phyloP scores from a whole-genome alignment of 2,329 filamentous ascomycete species.

The Aspergillus clavatus region DNA sequence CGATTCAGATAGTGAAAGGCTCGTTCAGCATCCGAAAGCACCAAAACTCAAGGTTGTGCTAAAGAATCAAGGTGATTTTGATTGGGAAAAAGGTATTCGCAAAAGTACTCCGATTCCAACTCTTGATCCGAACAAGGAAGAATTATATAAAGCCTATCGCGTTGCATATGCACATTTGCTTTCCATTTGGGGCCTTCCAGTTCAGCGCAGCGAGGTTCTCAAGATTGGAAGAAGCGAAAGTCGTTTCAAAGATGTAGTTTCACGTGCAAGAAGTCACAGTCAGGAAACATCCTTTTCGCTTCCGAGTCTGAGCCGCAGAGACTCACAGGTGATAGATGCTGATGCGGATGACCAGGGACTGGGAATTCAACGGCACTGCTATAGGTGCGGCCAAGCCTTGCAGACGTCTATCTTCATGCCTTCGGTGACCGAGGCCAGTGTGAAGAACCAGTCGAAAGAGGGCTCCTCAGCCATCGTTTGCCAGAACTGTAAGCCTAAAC shows the following conservation, averaged over 20 bases:
- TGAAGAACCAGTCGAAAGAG: constrained; percentile 18
- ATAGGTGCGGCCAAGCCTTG: constrained; percentile 36
- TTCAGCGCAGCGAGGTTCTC: constrained; percentile 54
- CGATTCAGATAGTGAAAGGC: constrained; percentile 37
- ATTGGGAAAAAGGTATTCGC: constrained; percentile 44
- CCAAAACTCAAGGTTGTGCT: constrained; percentile 46
- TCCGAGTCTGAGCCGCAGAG: constrained; percentile 11
- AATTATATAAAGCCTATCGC: constrained; percentile 51
- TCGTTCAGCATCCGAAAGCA: constrained; percentile 21
- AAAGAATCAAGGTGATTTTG: constrained; percentile 55
- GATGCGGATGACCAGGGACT: constrained; percentile 26
- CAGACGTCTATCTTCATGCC: constrained; percentile 34
- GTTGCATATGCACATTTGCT: constrained; percentile 55
- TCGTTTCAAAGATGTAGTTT: constrained; percentile 25
- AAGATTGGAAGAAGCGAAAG: constrained; percentile 49
- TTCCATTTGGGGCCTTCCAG: constrained; percentile 53
- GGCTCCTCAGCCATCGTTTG: constrained; percentile 26
- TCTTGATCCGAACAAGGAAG: constrained; percentile 46
- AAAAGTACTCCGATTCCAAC: constrained; percentile 44
- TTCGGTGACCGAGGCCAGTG: constrained; percentile 13
- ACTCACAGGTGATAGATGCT: constrained; percentile 4
- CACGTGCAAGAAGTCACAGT: constrained; percentile 21
- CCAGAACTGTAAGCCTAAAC: constrained; percentile 31
- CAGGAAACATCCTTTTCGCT: constrained; percentile 26
- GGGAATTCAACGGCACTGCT: constrained; percentile 42